Conservation (phyloP, 75 land plant genomes). For the Sequoia sempervirens region DNA sequence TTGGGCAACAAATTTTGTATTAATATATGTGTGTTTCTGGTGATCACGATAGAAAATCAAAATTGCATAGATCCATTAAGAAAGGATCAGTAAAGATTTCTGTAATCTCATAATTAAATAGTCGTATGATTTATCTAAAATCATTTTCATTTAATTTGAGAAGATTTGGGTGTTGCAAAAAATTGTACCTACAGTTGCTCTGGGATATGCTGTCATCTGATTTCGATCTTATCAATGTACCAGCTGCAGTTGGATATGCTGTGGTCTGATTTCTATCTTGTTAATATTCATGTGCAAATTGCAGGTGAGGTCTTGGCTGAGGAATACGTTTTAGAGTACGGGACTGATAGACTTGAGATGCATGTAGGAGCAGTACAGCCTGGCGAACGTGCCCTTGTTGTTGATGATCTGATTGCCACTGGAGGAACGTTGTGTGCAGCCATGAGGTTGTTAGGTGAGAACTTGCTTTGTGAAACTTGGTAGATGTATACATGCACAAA, state of each 20-base stretch:
- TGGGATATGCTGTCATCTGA: not conserved
- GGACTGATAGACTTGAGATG: conserved; percentile 59
- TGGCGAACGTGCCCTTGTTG: conserved; percentile 43
- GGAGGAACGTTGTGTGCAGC: conserved; percentile 66
- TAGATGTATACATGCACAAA: not conserved
- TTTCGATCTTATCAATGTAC: not conserved
- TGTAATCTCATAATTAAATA: not conserved
- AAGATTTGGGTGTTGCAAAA: not conserved
- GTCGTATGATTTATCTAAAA: not conserved
- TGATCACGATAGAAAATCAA: too few relatives aligned
- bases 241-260: not conserved
- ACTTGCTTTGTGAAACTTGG: not conserved
- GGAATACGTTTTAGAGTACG: conserved; percentile 55
- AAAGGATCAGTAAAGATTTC: not conserved
- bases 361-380: conserved; percentile 55
- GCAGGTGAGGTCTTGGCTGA: conserved; percentile 57
- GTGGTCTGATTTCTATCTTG: not conserved
- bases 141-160: not conserved
- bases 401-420: conserved; percentile 65
- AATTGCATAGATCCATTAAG: not conserved
- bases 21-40: too few relatives aligned
- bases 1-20: too few relatives aligned
- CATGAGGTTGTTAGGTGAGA: conserved; percentile 41
- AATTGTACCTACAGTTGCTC: not conserved
- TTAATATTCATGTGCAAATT: not conserved